Percentiles rank a stretch among this genome's conserved stretches.
Conservation (phyloP, 148 eudicot genomes). For the Heliamphora exappendiculata region DNA sequence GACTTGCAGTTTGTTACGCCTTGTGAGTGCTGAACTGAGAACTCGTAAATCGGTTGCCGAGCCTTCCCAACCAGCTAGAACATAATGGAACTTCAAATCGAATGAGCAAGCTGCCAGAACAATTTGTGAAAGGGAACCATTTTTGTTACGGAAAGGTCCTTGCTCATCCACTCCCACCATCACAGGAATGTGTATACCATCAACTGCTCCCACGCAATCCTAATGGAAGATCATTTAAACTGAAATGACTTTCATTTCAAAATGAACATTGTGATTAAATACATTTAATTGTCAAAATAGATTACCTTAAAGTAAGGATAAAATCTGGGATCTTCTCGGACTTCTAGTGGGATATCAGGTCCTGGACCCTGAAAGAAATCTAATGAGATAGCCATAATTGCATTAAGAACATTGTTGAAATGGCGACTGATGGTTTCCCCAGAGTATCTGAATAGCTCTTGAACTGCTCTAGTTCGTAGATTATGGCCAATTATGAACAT, state of each 20-base stretch:
- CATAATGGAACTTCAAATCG: conserved; percentile 38
- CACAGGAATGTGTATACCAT: conserved; percentile 36
- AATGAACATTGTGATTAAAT: background rate
- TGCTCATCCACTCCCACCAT: conserved; percentile 37
- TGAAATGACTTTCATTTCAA: conserved; percentile 7
- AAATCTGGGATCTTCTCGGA: conserved; percentile 35
- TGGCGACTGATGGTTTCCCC: conserved; percentile 46
- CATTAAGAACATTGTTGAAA: conserved; percentile 40
- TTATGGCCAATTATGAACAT: conserved; percentile 38
- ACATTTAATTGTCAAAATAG: background rate
- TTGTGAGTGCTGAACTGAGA: conserved; percentile 29
- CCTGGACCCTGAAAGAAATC: conserved; percentile 28
- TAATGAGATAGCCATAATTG: conserved; percentile 31
- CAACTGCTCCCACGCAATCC: conserved; percentile 45
- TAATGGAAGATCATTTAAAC: conserved; percentile 7
- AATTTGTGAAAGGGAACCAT: conserved; percentile 31
- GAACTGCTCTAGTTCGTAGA: conserved; percentile 33
- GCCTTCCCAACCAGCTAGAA: conserved; percentile 48
- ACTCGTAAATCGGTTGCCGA: conserved; percentile 33
- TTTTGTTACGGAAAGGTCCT: conserved; percentile 37
- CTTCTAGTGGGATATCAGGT: conserved; percentile 26
- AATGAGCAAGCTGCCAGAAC: conserved; percentile 40
- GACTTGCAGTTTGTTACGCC: conserved; percentile 34
- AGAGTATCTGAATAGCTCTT: conserved; percentile 34
- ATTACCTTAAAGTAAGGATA: conserved; percentile 42